Conservation (phyloP, 2,329 filamentous ascomycete species). For the Penicillium sp. region DNA sequence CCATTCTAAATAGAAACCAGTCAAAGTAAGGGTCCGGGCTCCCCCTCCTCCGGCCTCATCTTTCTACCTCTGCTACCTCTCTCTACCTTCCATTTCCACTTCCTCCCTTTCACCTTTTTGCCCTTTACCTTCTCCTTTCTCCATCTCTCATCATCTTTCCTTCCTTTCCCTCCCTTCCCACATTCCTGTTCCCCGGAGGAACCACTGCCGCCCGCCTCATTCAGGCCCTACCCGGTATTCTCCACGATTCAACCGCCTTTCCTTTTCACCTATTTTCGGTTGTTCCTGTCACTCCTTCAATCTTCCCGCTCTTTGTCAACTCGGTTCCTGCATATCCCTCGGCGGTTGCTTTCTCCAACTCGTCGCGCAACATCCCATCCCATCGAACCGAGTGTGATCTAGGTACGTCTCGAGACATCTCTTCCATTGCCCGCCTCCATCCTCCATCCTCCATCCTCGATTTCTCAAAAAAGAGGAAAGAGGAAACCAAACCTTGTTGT, state of each 20-base stretch:
- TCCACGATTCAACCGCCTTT: constrained; percentile 12
- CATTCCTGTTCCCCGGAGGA: constrained; percentile 43
- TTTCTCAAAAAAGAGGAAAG: not conserved
- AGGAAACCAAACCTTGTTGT: not conserved
- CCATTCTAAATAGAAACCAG: constrained; percentile 23
- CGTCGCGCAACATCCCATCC: not conserved
- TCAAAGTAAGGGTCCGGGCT: constrained; percentile 22
- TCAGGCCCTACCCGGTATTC: not conserved
- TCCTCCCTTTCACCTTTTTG: constrained; percentile 6
- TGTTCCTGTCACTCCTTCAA: constrained; percentile 7
- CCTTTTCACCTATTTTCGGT: constrained; percentile 5
- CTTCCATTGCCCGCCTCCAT: not conserved
- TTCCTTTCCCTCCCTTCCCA: constrained; percentile 15
- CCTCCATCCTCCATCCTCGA: not conserved
- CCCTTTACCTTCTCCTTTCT: constrained; percentile 18
- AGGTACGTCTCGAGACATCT: not conserved
- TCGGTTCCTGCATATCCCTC: not conserved
- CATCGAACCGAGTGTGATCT: not conserved
- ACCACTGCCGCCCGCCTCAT: constrained; percentile 27
- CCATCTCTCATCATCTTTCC: constrained; percentile 15
- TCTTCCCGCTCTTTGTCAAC: not conserved
- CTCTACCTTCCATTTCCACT: constrained; percentile 7
- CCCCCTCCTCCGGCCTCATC: constrained; percentile 11
- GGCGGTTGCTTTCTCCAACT: not conserved
- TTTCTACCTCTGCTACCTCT: constrained; percentile 14